Conservation (phyloP, 805 yeast genomes). For the Kodamaea kaohsiungensis region DNA sequence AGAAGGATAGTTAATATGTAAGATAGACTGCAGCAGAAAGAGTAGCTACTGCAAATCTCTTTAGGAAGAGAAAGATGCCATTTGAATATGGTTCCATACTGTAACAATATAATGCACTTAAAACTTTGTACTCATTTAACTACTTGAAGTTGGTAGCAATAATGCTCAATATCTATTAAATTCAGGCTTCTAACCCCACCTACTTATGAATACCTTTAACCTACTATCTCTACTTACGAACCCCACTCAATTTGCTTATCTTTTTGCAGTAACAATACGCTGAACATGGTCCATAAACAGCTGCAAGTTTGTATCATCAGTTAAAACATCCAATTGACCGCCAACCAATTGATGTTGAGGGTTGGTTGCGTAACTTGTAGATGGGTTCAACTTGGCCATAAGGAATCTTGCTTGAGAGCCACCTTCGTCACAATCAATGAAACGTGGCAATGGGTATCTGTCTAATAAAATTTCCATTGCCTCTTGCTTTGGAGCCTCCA, state of each 20-base stretch:
- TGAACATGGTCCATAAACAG: slow-evolving; percentile 57
- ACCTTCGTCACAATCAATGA: slow-evolving; percentile 73
- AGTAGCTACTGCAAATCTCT: neutral
- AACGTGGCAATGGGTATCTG: slow-evolving; percentile 71
- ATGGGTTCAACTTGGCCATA: slow-evolving; percentile 68
- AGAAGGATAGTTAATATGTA: neutral
- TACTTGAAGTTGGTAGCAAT: neutral
- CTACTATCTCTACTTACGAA: neutral
- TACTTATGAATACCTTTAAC: neutral
- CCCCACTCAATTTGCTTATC: too few species aligned
- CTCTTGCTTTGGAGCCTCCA: slow-evolving; percentile 62
- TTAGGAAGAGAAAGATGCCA: neutral
- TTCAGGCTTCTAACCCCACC: neutral
- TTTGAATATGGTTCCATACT: neutral
- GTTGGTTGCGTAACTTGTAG: slow-evolving; percentile 51
- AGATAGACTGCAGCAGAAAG: neutral
- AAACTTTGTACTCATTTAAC: too few species aligned
- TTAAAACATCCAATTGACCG: slow-evolving; percentile 41
- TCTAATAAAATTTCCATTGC: slow-evolving; percentile 66
- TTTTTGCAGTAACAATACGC: slow-evolving; percentile 25
- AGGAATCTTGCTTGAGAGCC: slow-evolving; percentile 75
- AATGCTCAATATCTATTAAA: neutral
- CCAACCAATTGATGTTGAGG: slow-evolving; percentile 30
- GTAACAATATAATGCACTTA: neutral
- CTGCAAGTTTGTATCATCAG: slow-evolving; percentile 62